phyloP scores from a whole-genome alignment of 805 yeast genomes.

The Barnettozyma vustinii region DNA sequence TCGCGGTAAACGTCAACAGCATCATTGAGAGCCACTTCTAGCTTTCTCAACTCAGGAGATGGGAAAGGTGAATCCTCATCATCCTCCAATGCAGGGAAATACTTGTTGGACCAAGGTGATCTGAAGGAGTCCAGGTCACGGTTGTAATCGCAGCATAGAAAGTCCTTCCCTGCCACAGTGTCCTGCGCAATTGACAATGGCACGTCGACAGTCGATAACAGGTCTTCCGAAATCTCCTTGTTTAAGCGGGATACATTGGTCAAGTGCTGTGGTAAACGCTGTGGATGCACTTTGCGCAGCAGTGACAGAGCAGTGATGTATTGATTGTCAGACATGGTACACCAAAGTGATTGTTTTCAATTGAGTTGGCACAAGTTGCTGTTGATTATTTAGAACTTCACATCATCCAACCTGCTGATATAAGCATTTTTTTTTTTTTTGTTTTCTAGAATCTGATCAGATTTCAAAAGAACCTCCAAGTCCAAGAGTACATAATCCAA shows the following conservation, averaged over 20 bases:
- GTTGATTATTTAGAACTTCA: no score
- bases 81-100: slow-evolving; percentile 51
- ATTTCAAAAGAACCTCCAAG: no score
- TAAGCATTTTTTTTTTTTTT: no score
- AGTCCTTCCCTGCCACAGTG: slow-evolving; percentile 48
- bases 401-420: no score
- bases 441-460: no score
- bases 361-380: no score
- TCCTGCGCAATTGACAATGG: slow-evolving; percentile 50
- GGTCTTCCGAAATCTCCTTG: slow-evolving; percentile 73
- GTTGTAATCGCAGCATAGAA: slow-evolving; percentile 86
- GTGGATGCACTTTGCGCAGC: slow-evolving; percentile 70
- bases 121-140: slow-evolving; percentile 91
- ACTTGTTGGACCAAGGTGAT: slow-evolving; percentile 85
- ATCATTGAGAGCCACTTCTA: slow-evolving; percentile 81
- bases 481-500: no score
- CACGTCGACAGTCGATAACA: slow-evolving; percentile 80
- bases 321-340: slow-evolving; percentile 32
- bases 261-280: slow-evolving; percentile 41
- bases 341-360: not conserved
- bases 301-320: slow-evolving; percentile 78
- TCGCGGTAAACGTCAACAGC: slow-evolving; percentile 92
- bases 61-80: slow-evolving; percentile 74
- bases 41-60: slow-evolving; percentile 53
- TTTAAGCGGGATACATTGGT: slow-evolving; percentile 42